Percentiles rank a stretch among this genome's conserved stretches.
Conservation (phyloP, 2,329 filamentous ascomycete genomes). For the Diplodia scrobiculata region DNA sequence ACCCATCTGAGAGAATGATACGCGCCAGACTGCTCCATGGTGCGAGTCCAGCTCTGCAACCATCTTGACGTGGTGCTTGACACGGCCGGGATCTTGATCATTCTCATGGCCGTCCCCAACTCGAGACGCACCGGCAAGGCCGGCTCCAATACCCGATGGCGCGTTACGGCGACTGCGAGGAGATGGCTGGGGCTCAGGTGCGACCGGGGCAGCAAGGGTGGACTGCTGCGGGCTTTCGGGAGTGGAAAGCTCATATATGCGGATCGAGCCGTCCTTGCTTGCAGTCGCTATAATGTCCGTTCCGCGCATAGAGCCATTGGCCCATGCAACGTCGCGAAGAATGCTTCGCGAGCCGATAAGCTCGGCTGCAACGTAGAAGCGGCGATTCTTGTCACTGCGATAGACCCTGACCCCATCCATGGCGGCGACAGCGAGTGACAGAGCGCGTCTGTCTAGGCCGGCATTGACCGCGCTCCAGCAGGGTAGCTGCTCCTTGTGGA, state of each 20-base stretch:
- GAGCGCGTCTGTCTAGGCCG: constrained; percentile 75
- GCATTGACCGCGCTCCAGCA: constrained; percentile 76
- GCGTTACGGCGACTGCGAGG: constrained; percentile 36
- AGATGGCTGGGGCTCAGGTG: constrained; percentile 18
- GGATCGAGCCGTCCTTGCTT: constrained; percentile 85
- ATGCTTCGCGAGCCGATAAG: constrained; percentile 72
- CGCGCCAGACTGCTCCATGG: constrained; percentile 72
- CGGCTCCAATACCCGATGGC: constrained; percentile 58
- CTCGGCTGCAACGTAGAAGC: constrained; percentile 83
- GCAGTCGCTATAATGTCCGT: constrained; percentile 90
- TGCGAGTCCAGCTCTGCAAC: constrained; percentile 68
- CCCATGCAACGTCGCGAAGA: constrained; percentile 81
- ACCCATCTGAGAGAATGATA: constrained; percentile 63
- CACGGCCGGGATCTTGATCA: constrained; percentile 64
- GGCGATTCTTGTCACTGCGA: constrained; percentile 71
- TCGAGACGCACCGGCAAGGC: constrained; percentile 51
- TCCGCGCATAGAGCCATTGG: constrained; percentile 83
- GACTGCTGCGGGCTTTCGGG: constrained; percentile 51
- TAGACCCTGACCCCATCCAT: constrained; percentile 84
- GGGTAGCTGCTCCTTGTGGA: constrained; percentile 83
- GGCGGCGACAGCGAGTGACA: constrained; percentile 81
- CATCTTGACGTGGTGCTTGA: constrained; percentile 64
- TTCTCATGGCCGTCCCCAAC: constrained; percentile 54
- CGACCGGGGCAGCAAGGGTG: constrained; percentile 16
- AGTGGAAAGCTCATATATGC: constrained; percentile 81